Evolutionary conservation across 345 rosid genomes (phyloP).

Genomic region (Turritis glabra): DNA sequence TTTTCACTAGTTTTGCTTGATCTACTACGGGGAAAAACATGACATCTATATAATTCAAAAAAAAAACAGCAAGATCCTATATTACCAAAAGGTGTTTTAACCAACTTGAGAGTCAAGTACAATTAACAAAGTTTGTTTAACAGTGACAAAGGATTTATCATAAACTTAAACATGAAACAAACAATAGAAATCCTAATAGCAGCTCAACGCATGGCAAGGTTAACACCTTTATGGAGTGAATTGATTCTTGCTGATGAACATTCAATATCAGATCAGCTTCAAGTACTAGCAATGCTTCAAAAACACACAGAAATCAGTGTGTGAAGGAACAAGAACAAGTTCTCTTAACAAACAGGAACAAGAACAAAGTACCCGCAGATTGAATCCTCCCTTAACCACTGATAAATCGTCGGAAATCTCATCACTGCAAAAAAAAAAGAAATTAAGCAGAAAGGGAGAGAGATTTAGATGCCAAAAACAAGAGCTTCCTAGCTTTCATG

Average conservation of each 20-base stretch:
- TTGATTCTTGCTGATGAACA: not conserved
- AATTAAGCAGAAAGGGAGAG: no score
- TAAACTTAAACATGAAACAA: not conserved
- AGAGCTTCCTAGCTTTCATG: not conserved
- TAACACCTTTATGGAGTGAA: not conserved
- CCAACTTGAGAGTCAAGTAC: conserved; percentile 1
- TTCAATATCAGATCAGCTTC: not conserved
- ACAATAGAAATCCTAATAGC: not conserved
- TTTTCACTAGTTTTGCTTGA: not conserved
- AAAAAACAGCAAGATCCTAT: not conserved
- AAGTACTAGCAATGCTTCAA: not conserved
- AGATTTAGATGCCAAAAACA: not conserved
- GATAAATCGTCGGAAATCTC: no score
- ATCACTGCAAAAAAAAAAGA: not conserved
- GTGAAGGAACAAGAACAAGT: not conserved
- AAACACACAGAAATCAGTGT: not conserved
- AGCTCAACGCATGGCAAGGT: not conserved
- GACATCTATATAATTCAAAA: not conserved
- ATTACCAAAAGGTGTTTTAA: not conserved
- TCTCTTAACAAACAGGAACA: no score
- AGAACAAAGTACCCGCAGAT: not conserved
- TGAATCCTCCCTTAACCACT: not conserved
- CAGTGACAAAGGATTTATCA: not conserved
- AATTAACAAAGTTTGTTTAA: not conserved
- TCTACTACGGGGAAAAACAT: not conserved